Percentiles rank a stretch among this genome's conserved stretches.
These are phyloP conservation scores for Schizophyllum commune DNA, from an alignment of 1,284 basidiomycete species.

Conservation along the genomic window DNA sequence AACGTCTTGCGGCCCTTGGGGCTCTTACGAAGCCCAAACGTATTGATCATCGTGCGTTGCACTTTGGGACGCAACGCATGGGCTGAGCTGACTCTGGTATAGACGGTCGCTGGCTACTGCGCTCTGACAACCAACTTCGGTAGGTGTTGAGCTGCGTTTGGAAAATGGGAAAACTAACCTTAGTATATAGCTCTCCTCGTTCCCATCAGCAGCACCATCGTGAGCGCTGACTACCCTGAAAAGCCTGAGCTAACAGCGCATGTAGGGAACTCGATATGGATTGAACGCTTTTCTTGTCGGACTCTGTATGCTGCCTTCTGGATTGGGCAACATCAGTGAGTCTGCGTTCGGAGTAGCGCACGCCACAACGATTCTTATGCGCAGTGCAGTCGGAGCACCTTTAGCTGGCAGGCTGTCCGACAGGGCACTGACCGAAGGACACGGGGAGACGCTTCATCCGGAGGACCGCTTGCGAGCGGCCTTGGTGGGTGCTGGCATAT, in stretches of 20 bases:
- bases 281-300: conserved; percentile 59
- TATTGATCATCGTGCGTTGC: conserved; percentile 43
- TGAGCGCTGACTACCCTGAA: conserved; percentile 10
- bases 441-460: conserved; percentile 29
- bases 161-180: not conserved
- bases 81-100: not conserved
- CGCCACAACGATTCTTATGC: not conserved
- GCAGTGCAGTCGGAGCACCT: conserved; percentile 24
- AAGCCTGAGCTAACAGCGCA: not conserved
- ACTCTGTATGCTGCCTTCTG: conserved; percentile 49
- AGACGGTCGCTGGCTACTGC: conserved; percentile 31
- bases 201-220: conserved; percentile 34
- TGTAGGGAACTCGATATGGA: conserved; percentile 46
- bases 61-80: not conserved
- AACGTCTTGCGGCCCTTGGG: conserved; percentile 52
- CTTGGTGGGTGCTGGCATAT: conserved; percentile 21
- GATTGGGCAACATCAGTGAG: conserved; percentile 53
- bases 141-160: conserved; percentile 9
- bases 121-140: conserved; percentile 37
- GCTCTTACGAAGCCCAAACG: conserved; percentile 52
- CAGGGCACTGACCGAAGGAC: conserved; percentile 24
- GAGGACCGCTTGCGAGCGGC: conserved; percentile 36
- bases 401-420: conserved; percentile 35
- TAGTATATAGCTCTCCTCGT: conserved; percentile 27
- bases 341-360: conserved; percentile 1